Percentiles rank a stretch among this genome's conserved stretches.
Conservation (phyloP, 2,329 filamentous ascomycete species). For the Fusarium staphyleae region DNA sequence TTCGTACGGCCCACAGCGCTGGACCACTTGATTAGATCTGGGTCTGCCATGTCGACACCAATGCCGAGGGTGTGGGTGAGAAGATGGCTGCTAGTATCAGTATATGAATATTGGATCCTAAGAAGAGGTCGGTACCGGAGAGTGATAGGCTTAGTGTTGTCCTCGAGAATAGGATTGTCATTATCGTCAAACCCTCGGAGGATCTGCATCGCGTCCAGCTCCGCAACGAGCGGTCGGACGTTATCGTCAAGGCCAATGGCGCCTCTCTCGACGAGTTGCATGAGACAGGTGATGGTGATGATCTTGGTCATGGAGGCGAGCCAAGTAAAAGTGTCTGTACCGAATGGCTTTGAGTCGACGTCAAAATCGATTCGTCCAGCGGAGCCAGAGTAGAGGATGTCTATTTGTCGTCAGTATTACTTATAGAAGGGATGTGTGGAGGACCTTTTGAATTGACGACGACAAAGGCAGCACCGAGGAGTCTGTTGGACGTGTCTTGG, state of each 20-base stretch:
- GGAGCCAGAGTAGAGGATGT: slow-evolving; percentile 46
- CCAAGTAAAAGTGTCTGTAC: slow-evolving; percentile 45
- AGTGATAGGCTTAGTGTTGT: slow-evolving; percentile 49
- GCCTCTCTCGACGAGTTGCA: slow-evolving; percentile 51
- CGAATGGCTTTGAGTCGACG: slow-evolving; percentile 42
- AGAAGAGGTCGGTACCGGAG: slow-evolving; percentile 42
- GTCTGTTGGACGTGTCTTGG: slow-evolving; percentile 43
- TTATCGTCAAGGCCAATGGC: slow-evolving; percentile 49
- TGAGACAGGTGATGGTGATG: slow-evolving; percentile 47
- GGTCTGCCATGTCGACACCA: slow-evolving; percentile 52
- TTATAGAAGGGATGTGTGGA: neutral
- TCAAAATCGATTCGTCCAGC: slow-evolving; percentile 48
- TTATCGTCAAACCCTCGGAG: slow-evolving; percentile 48
- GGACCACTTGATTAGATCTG: slow-evolving; percentile 52
- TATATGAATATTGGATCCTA: neutral
- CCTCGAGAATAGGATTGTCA: slow-evolving; percentile 48
- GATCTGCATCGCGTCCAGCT: slow-evolving; percentile 46
- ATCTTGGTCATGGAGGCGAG: slow-evolving; percentile 55
- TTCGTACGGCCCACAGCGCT: slow-evolving; percentile 43
- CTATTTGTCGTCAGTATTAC: slow-evolving; percentile 28
- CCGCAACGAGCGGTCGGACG: slow-evolving; percentile 45
- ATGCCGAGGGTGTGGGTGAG: slow-evolving; percentile 60
- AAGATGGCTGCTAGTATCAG: slow-evolving; percentile 45
- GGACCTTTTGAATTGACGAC: slow-evolving; percentile 45
- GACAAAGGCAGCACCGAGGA: slow-evolving; percentile 49